Percentiles rank a stretch among this genome's conserved stretches.
phyloP scores from a whole-genome alignment of 179 eudicot genomes.

The Beta macrorhiza region DNA sequence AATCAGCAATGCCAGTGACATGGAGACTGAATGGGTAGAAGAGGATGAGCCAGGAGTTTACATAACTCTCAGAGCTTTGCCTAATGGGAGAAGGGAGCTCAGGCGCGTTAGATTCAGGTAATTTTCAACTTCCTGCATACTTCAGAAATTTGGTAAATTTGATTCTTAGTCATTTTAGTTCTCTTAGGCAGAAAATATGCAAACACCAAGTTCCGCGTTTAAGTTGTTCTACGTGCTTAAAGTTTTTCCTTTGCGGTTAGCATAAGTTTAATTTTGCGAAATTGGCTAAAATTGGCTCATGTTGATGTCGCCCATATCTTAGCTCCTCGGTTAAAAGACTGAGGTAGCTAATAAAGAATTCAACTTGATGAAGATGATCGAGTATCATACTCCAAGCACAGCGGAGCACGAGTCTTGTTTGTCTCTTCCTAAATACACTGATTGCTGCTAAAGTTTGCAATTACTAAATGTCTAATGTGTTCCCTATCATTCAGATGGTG shows the following conservation, averaged over 20 bases:
- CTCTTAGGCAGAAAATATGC: neutral
- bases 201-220: neutral
- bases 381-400: neutral
- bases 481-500: neutral
- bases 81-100: slow-evolving; percentile 82
- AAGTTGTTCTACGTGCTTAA: neutral
- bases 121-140: neutral
- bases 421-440: neutral
- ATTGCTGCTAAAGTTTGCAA: slow-evolving; percentile 3
- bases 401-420: neutral
- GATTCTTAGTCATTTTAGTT: neutral
- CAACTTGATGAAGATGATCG: too few relatives aligned
- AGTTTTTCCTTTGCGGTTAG: too few relatives aligned
- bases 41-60: slow-evolving; percentile 95
- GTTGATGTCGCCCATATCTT: too few relatives aligned
- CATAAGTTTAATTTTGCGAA: neutral
- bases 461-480: neutral
- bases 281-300: neutral
- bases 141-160: neutral
- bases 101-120: slow-evolving; percentile 96
- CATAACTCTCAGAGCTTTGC: slow-evolving; percentile 73
- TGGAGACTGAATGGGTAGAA: slow-evolving; percentile 91
- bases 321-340: too few relatives aligned
- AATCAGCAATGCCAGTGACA: slow-evolving; percentile 77
- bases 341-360: too few relatives aligned